Evolutionary conservation across 2,329 filamentous ascomycete species (phyloP).

Genomic region (Verticillium dahliae): DNA sequence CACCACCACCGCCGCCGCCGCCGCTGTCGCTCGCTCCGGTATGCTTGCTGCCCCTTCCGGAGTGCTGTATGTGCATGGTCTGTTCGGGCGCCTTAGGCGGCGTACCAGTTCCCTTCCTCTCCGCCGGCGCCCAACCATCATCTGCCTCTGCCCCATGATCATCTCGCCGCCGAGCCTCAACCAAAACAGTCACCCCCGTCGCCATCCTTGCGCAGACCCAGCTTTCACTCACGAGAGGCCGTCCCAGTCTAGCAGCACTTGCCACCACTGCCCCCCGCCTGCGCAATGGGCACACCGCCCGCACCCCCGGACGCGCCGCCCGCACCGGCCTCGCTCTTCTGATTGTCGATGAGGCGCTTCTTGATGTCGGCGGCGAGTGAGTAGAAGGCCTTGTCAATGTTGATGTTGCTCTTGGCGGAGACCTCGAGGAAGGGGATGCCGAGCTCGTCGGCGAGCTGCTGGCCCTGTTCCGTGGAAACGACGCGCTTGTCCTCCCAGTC

Average conservation of each 20-base stretch:
- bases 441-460: slow-evolving; percentile 89
- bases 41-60: not conserved
- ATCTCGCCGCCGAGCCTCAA: not conserved
- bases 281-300: slow-evolving; percentile 49
- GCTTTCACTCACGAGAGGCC: not conserved
- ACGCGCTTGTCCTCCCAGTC: slow-evolving; percentile 99
- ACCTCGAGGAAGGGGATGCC: slow-evolving; percentile 98
- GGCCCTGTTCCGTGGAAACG: slow-evolving; percentile 86
- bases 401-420: slow-evolving; percentile 98
- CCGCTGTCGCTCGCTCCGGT: not conserved
- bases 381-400: slow-evolving; percentile 98
- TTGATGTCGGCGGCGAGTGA: slow-evolving; percentile 94
- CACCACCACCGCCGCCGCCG: not conserved
- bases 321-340: slow-evolving; percentile 60
- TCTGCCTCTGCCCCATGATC: not conserved
- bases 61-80: not conserved
- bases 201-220: not conserved
- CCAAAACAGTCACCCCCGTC: not conserved
- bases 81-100: not conserved
- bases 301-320: slow-evolving; percentile 25
- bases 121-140: not conserved
- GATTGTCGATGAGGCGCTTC: slow-evolving; percentile 91
- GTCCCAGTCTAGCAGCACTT: slow-evolving; percentile 65
- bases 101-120: not conserved
- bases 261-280: slow-evolving; percentile 46